phyloP scores from a whole-genome alignment of 2,329 filamentous ascomycete species.

The Phialocephala sp. region DNA sequence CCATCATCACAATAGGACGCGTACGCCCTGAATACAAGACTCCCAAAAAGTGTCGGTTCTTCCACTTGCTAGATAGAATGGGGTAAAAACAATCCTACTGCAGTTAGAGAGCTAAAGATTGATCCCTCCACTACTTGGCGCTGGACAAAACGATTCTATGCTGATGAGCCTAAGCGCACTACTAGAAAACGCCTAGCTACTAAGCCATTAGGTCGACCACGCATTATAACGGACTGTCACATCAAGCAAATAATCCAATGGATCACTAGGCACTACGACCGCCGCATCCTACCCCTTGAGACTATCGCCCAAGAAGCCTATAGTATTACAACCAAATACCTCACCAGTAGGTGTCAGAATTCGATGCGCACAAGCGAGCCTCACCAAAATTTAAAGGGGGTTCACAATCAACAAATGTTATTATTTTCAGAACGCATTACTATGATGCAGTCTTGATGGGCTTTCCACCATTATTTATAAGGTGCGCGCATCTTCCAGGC shows the following conservation, averaged over 20 bases:
- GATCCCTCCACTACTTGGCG: not conserved
- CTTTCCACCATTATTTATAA: constrained; percentile 9
- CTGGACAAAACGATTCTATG: not conserved
- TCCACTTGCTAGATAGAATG: not conserved
- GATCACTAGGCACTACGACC: not conserved
- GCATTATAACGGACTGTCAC: not conserved
- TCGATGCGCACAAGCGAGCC: too few species aligned
- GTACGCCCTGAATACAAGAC: constrained; percentile 3
- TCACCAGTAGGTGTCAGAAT: not conserved
- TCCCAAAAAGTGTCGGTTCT: not conserved
- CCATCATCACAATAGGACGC: not conserved
- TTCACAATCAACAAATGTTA: too few species aligned
- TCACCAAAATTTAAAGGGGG: too few species aligned
- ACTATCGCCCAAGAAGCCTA: not conserved
- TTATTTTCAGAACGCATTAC: too few species aligned
- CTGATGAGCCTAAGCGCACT: not conserved
- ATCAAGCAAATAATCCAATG: not conserved
- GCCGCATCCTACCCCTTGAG: not conserved
- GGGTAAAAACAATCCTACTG: not conserved
- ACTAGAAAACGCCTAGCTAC: not conserved
- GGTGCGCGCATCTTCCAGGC: constrained; percentile 15
- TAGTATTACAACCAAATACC: not conserved
- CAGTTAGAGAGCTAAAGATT: not conserved
- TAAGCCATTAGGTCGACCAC: not conserved
- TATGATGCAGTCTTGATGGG: not conserved